These are phyloP conservation scores for Aspergillus ostianus DNA, from an alignment of 495 filamentous ascomycete genomes.

Conservation along the genomic window DNA sequence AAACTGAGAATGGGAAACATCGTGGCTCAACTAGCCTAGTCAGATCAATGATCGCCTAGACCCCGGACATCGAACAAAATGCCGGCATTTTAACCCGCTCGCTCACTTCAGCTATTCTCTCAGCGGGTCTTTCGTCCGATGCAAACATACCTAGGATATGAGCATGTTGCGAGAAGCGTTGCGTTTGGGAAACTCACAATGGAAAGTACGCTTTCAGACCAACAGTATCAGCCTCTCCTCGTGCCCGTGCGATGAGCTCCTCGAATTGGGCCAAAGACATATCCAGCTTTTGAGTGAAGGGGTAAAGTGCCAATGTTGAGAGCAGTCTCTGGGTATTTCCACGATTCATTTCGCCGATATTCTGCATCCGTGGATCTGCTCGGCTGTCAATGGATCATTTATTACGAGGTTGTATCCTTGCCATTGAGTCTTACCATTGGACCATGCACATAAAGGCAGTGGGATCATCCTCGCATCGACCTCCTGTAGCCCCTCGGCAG, in stretches of 20 bases:
- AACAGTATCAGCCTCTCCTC: slow-evolving; percentile 62
- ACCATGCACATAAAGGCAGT: slow-evolving; percentile 74
- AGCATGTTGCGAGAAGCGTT: slow-evolving; percentile 8
- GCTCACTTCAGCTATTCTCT: not conserved
- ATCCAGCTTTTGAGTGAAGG: slow-evolving; percentile 52
- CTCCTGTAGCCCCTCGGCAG: slow-evolving; percentile 68
- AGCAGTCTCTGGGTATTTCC: slow-evolving; percentile 62
- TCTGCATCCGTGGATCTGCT: slow-evolving; percentile 58
- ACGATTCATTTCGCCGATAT: slow-evolving; percentile 60
- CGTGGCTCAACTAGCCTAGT: not conserved
- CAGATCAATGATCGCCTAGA: not conserved
- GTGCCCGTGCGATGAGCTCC: slow-evolving; percentile 63
- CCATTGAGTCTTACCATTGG: slow-evolving; percentile 53
- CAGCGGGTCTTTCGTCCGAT: slow-evolving; percentile 51
- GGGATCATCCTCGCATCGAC: slow-evolving; percentile 69
- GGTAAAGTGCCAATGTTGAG: slow-evolving; percentile 61
- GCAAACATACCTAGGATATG: slow-evolving; percentile 52
- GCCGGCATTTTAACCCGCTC: not conserved
- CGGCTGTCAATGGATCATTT: slow-evolving; percentile 5
- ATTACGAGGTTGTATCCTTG: not conserved
- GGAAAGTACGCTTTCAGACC: slow-evolving; percentile 75
- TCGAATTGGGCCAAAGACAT: slow-evolving; percentile 66
- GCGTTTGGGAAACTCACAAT: slow-evolving; percentile 49
- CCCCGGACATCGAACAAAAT: not conserved
- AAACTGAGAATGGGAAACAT: not conserved